A percentile compares a stretch with the other conserved stretches of the same genome.
Evolutionary conservation across 208 protist genomes (phyloP).

Genomic region (Naegleria fowleri): DNA sequence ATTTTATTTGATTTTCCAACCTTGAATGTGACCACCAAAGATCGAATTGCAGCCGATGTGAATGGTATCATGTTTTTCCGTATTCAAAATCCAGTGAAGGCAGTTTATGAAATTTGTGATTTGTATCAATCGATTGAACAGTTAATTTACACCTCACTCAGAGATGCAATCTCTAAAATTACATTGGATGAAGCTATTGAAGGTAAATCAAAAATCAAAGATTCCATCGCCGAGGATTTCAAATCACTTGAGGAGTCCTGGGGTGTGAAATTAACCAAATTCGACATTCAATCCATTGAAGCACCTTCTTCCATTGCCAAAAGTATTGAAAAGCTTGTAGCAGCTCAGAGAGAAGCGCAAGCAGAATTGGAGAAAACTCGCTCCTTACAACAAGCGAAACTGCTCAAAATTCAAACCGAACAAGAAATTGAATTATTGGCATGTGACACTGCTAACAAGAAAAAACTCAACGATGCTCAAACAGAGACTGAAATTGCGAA

Average conservation of each 20-base stretch:
- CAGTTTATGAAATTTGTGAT: not conserved
- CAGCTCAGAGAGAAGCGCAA: constrained; percentile 9
- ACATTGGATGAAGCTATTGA: not conserved
- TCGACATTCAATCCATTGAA: not conserved
- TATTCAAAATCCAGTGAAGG: not conserved
- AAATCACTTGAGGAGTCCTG: not conserved
- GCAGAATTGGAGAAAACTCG: not conserved
- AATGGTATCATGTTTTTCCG: not conserved
- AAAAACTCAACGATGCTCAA: not conserved
- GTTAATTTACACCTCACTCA: not conserved
- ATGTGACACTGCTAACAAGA: not conserved
- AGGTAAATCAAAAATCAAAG: not conserved
- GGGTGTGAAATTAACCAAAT: not conserved
- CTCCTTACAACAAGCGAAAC: not conserved
- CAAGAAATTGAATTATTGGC: not conserved
- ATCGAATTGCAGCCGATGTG: not conserved
- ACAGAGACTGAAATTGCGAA: not conserved
- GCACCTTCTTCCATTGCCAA: not conserved
- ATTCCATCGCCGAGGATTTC: not conserved
- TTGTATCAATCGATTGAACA: constrained; percentile 11
- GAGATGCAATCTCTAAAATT: not conserved
- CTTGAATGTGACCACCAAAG: not conserved
- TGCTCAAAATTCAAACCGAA: not conserved
- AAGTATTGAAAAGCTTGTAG: not conserved
- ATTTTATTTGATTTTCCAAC: not conserved